These are phyloP conservation scores for Paecilomyces variotii DNA, from an alignment of 2,329 filamentous ascomycete species.

Conservation along the genomic window DNA sequence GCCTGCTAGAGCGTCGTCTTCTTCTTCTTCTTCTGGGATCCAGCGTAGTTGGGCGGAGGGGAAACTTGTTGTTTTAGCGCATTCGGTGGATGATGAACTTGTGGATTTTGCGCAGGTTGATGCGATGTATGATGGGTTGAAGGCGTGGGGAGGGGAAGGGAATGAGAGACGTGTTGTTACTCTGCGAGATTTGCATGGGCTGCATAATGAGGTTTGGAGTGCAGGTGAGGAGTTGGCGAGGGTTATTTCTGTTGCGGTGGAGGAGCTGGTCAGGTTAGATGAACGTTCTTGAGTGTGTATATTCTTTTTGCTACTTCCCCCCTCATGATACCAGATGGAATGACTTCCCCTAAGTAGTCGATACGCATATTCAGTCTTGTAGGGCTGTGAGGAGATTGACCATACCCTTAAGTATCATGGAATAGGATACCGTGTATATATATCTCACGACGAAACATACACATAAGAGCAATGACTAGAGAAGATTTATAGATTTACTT, in stretches of 20 bases:
- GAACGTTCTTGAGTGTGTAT: not conserved
- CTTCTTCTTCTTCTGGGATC: conserved; percentile 17
- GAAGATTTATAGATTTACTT: no score
- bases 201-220: conserved; percentile 36
- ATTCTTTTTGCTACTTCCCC: not conserved
- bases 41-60: conserved; percentile 27
- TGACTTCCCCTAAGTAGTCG: not conserved
- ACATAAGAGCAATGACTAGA: no score
- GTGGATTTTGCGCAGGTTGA: conserved; percentile 31
- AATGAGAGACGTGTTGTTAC: conserved; percentile 31
- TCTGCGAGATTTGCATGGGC: conserved; percentile 29
- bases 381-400: no score
- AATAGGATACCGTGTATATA: no score
- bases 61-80: conserved; percentile 30
- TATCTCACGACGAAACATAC: no score
- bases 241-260: conserved; percentile 25
- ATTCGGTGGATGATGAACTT: conserved; percentile 34
- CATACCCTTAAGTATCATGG: no score
- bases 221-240: conserved; percentile 32
- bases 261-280: conserved; percentile 18
- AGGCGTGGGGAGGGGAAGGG: conserved; percentile 41
- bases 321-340: not conserved
- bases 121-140: conserved; percentile 43
- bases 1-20: conserved; percentile 22
- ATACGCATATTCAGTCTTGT: no score